Evolutionary conservation across 805 yeast species (phyloP), one percentile per base, ranked within the genome.

Genomic region (Yarrowia bubula): DNA sequence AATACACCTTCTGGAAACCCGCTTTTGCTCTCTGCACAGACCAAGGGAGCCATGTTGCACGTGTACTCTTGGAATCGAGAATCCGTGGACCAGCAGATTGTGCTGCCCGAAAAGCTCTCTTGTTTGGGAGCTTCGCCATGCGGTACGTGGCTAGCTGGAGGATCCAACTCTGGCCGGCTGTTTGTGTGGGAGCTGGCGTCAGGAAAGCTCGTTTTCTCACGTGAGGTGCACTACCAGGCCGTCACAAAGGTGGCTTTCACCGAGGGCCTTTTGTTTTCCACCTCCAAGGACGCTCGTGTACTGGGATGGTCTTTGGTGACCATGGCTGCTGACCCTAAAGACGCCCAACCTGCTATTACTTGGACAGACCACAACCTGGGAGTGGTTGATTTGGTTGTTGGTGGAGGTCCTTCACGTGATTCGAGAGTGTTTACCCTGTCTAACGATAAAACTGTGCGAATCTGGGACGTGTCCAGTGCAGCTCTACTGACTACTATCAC

Each of bases 101-200:
- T 97, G 0, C 79, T 92, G 13, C 97, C 98, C 0, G 98, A 90
- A 74, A 85, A 84, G 63, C 75, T 92, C 44, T 76, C 83, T 13
- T 84, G 90, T 72, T 70, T 90, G 57, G 77, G 83, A 0, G 70
- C 84, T 4, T 77, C 77, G 69, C 79, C 72, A 63, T 77, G 73
- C 74, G 77, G 71, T 70, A 77, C 44, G 66, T 77, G 70, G 75
- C 70, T 95, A 31, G 87, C 85, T 7, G 96, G 88, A 48, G 92
- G 93, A 67, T 81, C 95, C 63, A 73, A 79, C 66, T 72, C 87
- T n/a, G 98, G 98, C 11, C 83, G 86, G 69, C 68, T 95, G 14
- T 89, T 89, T 72, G 75, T 92, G 1, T 93, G 98, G 98, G 96
- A 91, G 70, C 72, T 92, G 61, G 75, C 81, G 9, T 87, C 95